Evolutionary conservation across 2,329 filamentous ascomycete genomes (phyloP), one percentile per base, ranked within the genome.

Genomic region (Blastomyces parvus): DNA sequence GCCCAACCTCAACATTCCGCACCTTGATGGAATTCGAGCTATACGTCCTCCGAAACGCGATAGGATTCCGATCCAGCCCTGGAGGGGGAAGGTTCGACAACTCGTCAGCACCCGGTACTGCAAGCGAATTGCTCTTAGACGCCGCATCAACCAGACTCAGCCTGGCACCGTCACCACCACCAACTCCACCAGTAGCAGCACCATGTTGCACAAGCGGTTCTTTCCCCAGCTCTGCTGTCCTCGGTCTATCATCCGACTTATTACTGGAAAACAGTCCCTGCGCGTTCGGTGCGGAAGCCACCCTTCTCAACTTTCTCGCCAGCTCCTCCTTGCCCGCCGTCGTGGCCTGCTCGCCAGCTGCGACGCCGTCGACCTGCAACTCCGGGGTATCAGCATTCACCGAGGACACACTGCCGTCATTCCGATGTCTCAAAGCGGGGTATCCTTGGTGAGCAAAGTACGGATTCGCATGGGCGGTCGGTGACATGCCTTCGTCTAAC

Each of bases 1-100:
- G 94, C 0, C 91, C 90, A 44, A 99, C 94, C 78, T 99, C 94
- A 58, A 99, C 94, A 74, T 96, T 91, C 70, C 94, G 86, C 68
- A 97, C 90, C 79, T 99, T 99, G 82, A 99, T 99, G 50, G 94
- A 97, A 77, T 97, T 99, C 68, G 93, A 97, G 77, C 94, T 97
- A 76, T 99, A 99, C 2, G 94, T 99, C 74, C 94, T 85, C 71
- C 94, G 84, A 79, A 97, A 99, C 25, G 90, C 86, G 59, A 90
- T 82, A 22, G 85, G 78, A 68, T 84, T 82, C 63, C 83, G 83
- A 67, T 87, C 84, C 70, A 86, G 85, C 61, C 84, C 84, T 4
- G 88, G 86, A 1, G 85, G 83, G 3, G 86, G 83, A 61, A 66
- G 33, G 59, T 60, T 25, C 69, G 63, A 62, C 5, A 33, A 22